Evolutionary conservation across 192 early-diverging fungal genomes (phyloP), one percentile per base, ranked within the genome.

Genomic region (Backusella westeae): DNA sequence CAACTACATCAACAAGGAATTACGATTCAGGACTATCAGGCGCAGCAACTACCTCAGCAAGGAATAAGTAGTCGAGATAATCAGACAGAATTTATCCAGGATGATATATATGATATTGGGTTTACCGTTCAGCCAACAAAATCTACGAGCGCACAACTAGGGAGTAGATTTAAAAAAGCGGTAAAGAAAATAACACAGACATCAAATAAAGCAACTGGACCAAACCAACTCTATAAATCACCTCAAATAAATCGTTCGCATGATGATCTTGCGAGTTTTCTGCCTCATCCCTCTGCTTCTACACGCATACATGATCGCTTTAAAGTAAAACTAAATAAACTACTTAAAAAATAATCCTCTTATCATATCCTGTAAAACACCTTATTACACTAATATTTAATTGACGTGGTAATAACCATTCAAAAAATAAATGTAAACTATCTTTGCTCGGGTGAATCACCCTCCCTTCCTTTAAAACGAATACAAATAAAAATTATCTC

Each of bases 151-250:
- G n/a, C 23, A 6, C n/a, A 42, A 41, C 26, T 70, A 1, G 41
- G 41, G 26, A 39, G 14, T 23, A 70, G 39, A 15, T 70, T 70
- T 44, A 38, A 44, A 29, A 70, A 42, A 3, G 69, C 69, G 1
- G 69, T 70, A 44, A 70, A 70, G 7, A 70, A 70, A 44, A 70
- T 70, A 14, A 70, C 26, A 23, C 41, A 70, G 21, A 29, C 69
- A 19, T 14, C 41, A 21, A 44, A 41, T 23, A 26, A 19, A 41
- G 17, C 26, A 12, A 26, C 6, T 17, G 67, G n/a, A 53, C 21
- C 52, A n/a, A 21, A n/a, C 15, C 19, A 53, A n/a, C 21, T 7
- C 21, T 53, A 53, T 8, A 53, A 21, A 53, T 38, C 14, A 19
- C 19, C 67, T 35, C 17, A 7, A 69, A 7, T 21, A 36, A 69